Base-by-base conservation (phyloP, 78 protist genomes). In the Chrysochromulina parva region DNA sequence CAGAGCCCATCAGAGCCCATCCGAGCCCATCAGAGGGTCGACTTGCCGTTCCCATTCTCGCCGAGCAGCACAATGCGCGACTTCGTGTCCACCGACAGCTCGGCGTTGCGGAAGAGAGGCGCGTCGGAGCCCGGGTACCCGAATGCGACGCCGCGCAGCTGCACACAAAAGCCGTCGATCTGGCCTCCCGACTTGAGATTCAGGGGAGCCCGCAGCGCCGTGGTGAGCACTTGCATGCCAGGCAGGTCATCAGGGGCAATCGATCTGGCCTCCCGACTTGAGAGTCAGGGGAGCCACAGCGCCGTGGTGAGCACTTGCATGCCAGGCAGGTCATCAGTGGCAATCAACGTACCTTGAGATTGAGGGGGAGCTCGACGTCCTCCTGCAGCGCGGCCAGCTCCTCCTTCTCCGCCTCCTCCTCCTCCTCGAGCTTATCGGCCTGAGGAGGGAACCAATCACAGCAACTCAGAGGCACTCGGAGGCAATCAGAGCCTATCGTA, bases 31-130 rank as follows among this genome's bases (percentile, higher is more conserved):
- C 38, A 38, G 38, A 38, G 38, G n/a, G 91, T 88, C 28, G 91
- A 71, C 85, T 88, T 88, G 84, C 91, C 90, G 50, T 58, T 65
- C n/a, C 91, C 91, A 65, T 88, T 88, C 80, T 65, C 85, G 19
- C 90, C 87, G 50, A 17, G 28, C 28, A 62, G 54, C 82, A 47
- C 82, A 54, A 84, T 38, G 54, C 88, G 88, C 69, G 88, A 84
- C 50, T 7, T 0, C 10, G 47, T 53, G 74, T 86, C 90, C 19
- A 86, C 50, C 58, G 47, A 1, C 53, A 86, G 1, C 26, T 65
- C 78, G 22, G 66, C 90, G n/a, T 13, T 57, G 78, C 22, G 14
- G 80, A 86, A 66, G 22, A 81, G 50, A 17, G 28, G 53, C 17
- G 66, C 24, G 7, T 28, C 78, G 50, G 28, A 9, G 53, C 50